Base-by-base conservation (phyloP, 129 eudicot species). In the Pittosporum tobira region DNA sequence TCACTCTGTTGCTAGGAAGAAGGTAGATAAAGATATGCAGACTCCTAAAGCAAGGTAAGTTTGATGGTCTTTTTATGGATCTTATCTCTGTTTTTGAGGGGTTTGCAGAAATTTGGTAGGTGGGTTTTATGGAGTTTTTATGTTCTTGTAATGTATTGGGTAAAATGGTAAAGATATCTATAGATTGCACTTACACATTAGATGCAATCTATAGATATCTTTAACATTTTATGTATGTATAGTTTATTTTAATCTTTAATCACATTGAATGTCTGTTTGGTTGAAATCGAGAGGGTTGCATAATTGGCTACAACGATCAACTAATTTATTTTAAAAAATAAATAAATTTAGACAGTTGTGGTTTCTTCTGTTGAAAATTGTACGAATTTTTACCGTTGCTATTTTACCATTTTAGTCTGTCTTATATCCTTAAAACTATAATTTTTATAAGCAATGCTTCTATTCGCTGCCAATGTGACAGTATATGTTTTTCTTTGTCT, bases 11-110 rank as follows among this genome's bases (percentile, higher is more conserved):
- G n/a, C 12, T 63, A 5, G 10, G n/a, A 47, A 53, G 22, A 55
- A 65, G 15, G 61, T 50, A 19, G 62, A 25, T 64, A 26, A 60
- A 65, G n/a, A 63, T 48, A 79, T 79, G 85, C 81, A 79, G 78
- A 75, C 78, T 13, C 78, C 81, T 14, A 79, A 71, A 63, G 59
- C 66, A 66, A 75, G 78, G 85, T 79, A 75, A 44, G 24, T 30
- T 52, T 30, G 11, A 6, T 51, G 29, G 46, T 60, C n/a, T n/a
- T 27, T 62, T 62, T 51, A 13, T 59, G 40, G 25, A 1, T 37
- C 18, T 64, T 65, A 3, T 49, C 27, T 38, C 42, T 51, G 24
- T 5, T 6, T 66, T 54, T 28, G 13, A 51, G 14, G 12, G 34
- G 14, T 45, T 51, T 22, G 46, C 2, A 27, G 14, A 13, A 10